These are phyloP conservation scores for Trapa incisa DNA, from an alignment of 345 rosid genomes.

Conservation along the genomic window DNA sequence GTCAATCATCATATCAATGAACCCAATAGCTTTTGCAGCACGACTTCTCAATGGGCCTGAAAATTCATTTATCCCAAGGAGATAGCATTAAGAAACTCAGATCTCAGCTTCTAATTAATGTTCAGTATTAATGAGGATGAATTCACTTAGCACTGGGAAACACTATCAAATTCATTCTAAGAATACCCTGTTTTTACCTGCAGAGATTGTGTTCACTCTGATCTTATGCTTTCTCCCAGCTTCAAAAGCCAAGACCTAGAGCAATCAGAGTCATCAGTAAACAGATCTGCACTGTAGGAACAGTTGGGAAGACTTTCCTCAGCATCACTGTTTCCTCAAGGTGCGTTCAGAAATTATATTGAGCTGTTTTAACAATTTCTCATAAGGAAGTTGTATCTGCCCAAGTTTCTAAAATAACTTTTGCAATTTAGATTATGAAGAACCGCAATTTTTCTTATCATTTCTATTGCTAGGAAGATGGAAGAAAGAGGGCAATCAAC, in stretches of 20 bases:
- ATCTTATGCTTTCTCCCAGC: conserved; percentile 75
- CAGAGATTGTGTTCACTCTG: conserved; percentile 84
- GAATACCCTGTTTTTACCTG: conserved; percentile 27
- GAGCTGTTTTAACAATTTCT: neutral
- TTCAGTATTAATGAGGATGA: neutral
- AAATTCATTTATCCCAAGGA: neutral
- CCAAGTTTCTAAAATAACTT: neutral
- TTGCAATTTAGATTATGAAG: neutral
- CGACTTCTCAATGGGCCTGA: conserved; percentile 75
- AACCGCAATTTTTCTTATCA: neutral
- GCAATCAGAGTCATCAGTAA: neutral
- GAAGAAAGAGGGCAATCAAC: neutral
- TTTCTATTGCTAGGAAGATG: neutral
- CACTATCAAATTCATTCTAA: neutral
- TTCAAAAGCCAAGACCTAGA: conserved; percentile 79
- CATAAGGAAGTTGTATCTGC: too few relatives aligned
- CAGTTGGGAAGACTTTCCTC: too few relatives aligned
- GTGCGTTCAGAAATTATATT: neutral
- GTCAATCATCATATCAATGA: conserved; percentile 68
- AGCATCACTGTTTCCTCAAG: neutral
- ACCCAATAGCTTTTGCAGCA: conserved; percentile 84
- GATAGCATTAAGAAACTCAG: too few relatives aligned
- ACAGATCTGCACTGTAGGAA: neutral
- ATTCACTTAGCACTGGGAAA: neutral
- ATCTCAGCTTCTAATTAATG: too few relatives aligned